Evolutionary conservation across 345 rosid genomes (phyloP).

Genomic region (Lumnitzera racemosa): DNA sequence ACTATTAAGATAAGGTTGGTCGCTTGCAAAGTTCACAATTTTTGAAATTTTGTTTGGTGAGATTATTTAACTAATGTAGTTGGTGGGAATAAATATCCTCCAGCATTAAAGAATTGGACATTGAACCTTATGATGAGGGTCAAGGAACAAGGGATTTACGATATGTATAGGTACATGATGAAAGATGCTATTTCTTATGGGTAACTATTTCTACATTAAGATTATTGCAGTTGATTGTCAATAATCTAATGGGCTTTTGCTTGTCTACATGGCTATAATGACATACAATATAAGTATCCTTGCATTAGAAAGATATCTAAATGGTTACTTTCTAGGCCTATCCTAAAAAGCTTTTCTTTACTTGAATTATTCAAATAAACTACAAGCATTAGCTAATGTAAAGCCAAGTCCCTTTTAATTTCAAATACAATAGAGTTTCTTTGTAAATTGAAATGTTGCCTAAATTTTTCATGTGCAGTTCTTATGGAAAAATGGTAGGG

Average conservation of each 20-base stretch:
- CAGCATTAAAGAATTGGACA: conserved; percentile 55
- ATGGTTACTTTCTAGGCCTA: conserved; percentile 34
- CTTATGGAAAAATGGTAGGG: conserved; percentile 81
- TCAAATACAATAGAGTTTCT: neutral
- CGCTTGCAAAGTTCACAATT: neutral
- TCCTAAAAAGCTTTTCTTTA: neutral
- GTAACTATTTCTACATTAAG: neutral
- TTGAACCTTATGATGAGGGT: conserved; percentile 80
- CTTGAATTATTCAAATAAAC: conserved; percentile 29
- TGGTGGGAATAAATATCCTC: neutral
- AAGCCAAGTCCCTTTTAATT: conserved; percentile 13
- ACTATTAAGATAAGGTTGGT: conserved; percentile 62
- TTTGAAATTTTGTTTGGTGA: no score
- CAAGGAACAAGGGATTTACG: conserved; percentile 74
- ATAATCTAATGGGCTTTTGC: conserved; percentile 3
- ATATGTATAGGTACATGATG: conserved; percentile 62
- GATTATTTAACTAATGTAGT: no score
- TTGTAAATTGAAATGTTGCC: neutral
- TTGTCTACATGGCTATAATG: conserved; percentile 81
- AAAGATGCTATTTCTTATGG: neutral
- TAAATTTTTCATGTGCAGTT: conserved; percentile 35
- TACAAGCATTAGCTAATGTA: conserved; percentile 72
- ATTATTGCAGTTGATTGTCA: neutral
- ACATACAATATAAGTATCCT: conserved; percentile 75
- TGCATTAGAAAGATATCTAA: conserved; percentile 67